Conservation (phyloP, 1,284 basidiomycete species). For the Ganoderma multipileum region DNA sequence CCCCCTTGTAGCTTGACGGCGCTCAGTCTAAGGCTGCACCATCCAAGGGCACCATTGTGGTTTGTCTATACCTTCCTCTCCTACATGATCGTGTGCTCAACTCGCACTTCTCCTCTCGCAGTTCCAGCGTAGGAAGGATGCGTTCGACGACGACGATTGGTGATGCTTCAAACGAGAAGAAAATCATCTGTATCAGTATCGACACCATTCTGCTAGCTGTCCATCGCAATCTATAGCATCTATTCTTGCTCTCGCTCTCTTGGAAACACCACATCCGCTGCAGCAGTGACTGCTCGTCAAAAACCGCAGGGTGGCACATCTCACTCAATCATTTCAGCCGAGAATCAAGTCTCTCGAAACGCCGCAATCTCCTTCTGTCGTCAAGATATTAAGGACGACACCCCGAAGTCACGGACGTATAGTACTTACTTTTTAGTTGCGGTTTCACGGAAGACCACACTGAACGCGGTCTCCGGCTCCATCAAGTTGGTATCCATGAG, state of each 20-base stretch:
- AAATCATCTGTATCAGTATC: constrained; percentile 5
- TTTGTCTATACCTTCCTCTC: constrained; percentile 45
- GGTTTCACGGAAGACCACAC: not conserved
- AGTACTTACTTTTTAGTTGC: not conserved
- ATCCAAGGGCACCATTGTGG: constrained; percentile 74
- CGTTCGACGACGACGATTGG: constrained; percentile 77
- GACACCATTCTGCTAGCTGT: not conserved
- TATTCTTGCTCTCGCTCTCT: not conserved
- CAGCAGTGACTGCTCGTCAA: not conserved
- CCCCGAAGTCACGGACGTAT: not conserved
- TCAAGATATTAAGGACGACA: not conserved
- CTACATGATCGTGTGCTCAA: constrained; percentile 4
- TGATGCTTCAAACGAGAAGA: constrained; percentile 9
- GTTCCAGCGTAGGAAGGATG: constrained; percentile 76
- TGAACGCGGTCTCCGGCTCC: not conserved
- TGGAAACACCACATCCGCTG: not conserved
- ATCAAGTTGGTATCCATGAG: not conserved
- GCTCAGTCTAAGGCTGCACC: constrained; percentile 59
- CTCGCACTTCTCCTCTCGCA: constrained; percentile 37
- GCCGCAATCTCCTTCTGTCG: not conserved
- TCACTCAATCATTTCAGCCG: not conserved
- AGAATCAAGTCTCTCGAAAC: not conserved
- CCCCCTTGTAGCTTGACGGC: constrained; percentile 63
- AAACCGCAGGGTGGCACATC: not conserved
- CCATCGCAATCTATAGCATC: not conserved